phyloP scores from a whole-genome alignment of 1,284 basidiomycete species.

The Mycena sp. region DNA sequence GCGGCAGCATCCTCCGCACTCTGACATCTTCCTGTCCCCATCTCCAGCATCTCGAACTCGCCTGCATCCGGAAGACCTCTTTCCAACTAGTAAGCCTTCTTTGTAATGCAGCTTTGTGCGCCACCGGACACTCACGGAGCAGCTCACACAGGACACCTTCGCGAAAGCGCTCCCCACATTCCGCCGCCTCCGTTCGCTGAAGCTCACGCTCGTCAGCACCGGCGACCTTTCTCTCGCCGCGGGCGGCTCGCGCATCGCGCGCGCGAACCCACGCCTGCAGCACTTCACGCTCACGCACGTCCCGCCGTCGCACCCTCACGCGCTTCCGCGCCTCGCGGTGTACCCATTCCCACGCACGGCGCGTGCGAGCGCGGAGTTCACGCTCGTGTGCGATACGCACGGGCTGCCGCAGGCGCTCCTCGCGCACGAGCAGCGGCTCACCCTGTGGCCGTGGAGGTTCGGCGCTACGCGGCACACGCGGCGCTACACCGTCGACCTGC shows the following conservation, averaged over 20 bases:
- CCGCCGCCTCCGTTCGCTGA: constrained; percentile 65
- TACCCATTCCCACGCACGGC: constrained; percentile 47
- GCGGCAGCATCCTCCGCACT: constrained; percentile 70
- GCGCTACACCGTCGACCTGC: constrained; percentile 54
- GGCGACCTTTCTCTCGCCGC: constrained; percentile 66
- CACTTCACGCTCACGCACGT: constrained; percentile 71
- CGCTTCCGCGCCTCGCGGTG: constrained; percentile 51
- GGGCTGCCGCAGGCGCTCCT: constrained; percentile 51
- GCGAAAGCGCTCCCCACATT: constrained; percentile 66
- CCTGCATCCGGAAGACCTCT: constrained; percentile 72
- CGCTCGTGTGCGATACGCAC: constrained; percentile 60
- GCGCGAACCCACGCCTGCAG: constrained; percentile 67
- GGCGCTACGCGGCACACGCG: constrained; percentile 40
- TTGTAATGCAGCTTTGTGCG: no score
- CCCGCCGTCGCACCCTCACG: constrained; percentile 52
- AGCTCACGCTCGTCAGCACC: constrained; percentile 71
- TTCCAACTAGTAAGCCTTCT: constrained; percentile 67
- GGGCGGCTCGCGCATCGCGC: constrained; percentile 69
- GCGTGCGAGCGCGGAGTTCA: constrained; percentile 60
- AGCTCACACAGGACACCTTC: constrained; percentile 53
- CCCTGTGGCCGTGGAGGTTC: constrained; percentile 54
- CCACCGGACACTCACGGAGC: constrained; percentile 7
- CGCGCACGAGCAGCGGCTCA: constrained; percentile 46
- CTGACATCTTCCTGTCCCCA: constrained; percentile 71
- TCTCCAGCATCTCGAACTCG: constrained; percentile 67